Base-by-base conservation (phyloP, 768 basidiomycete species). In the Cystobasidiopsis lactophilus region DNA sequence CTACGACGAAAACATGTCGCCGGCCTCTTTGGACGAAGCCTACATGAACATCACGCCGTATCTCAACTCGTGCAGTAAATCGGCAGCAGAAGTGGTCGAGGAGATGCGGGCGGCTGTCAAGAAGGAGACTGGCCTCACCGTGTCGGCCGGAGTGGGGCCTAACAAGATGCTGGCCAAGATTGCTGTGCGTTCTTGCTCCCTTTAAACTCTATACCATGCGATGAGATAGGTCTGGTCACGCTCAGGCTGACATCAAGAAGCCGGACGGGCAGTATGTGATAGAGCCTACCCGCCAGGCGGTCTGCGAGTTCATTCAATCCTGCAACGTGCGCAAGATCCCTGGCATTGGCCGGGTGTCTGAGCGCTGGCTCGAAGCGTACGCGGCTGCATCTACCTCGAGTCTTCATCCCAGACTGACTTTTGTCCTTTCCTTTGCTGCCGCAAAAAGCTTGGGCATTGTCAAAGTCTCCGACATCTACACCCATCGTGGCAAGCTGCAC, bases 81-180 rank as follows among this genome's bases (percentile, higher is more conserved):
- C 73, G 2, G 73, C 80, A 0, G 77, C 76, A 29, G 77, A 78
- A 41, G 89, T 85, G 60, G 82, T 91, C 13, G 67, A 73, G 49
- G 72, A 80, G 57, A 80, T 98, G 69, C 64, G 93, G 23, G 71
- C 71, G 24, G 71, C 70, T 39, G 83, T 95, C 2, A 72, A 78
- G 51, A 70, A 71, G 18, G 82, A 82, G 66, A 95, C 89, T 2
- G 75, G 75, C 50, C 65, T 96, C 47, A 96, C 93, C 2, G 85
- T 83, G 50, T 88, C 84, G 59, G 89, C 88, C 29, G 93, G 93
- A 2, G 86, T 96, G 53, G 88, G 91, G 0, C 83, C 91, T 1
- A 96, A 89, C 67, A 82, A 82, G 78, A 86, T 88, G 80, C 72
- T 96, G 18, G 85, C 88, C 38, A 96, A 96, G 73, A 82, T 84